phyloP scores from a whole-genome alignment of 2,329 filamentous ascomycete genomes.

The Aspergillus cejpii region DNA sequence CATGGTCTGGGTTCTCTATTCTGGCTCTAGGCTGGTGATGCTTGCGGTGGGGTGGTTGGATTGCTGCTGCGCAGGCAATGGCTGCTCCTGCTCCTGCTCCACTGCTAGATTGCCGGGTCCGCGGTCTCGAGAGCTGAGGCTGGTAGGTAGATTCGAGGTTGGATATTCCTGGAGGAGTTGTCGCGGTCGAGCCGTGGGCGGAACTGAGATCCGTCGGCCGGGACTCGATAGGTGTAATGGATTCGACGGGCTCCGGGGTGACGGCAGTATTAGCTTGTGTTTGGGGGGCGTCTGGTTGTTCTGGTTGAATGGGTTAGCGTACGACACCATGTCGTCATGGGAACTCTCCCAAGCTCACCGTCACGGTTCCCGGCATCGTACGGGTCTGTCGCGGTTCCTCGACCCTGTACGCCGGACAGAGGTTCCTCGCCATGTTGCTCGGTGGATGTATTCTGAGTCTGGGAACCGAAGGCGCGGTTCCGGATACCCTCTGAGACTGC shows the following conservation, averaged over 20 bases:
- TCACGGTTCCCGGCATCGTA: constrained; percentile 73
- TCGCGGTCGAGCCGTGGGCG: constrained; percentile 4
- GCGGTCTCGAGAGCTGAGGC: neutral
- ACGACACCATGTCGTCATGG: neutral
- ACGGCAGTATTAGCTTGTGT: constrained; percentile 20
- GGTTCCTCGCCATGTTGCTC: constrained; percentile 54
- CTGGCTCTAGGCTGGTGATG: neutral
- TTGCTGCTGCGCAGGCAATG: neutral
- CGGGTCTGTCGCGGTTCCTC: constrained; percentile 62
- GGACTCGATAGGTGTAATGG: constrained; percentile 6
- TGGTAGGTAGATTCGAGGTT: no score
- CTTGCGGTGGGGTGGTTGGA: constrained; percentile 1
- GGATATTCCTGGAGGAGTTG: no score
- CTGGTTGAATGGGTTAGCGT: constrained; percentile 10
- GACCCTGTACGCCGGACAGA: constrained; percentile 61
- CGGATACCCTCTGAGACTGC: neutral
- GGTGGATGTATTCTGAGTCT: neutral
- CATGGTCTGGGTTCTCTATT: neutral
- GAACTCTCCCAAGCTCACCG: constrained; percentile 37
- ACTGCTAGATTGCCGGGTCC: neutral
- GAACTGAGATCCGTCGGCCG: constrained; percentile 5
- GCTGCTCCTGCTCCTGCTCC: neutral
- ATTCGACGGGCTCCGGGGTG: constrained; percentile 12
- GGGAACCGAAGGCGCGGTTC: neutral
- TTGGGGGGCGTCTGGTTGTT: constrained; percentile 24